Evolutionary conservation across 805 yeast species (phyloP), one percentile per base, ranked within the genome.

Genomic region (Lipomyces spencermartinsiae): DNA sequence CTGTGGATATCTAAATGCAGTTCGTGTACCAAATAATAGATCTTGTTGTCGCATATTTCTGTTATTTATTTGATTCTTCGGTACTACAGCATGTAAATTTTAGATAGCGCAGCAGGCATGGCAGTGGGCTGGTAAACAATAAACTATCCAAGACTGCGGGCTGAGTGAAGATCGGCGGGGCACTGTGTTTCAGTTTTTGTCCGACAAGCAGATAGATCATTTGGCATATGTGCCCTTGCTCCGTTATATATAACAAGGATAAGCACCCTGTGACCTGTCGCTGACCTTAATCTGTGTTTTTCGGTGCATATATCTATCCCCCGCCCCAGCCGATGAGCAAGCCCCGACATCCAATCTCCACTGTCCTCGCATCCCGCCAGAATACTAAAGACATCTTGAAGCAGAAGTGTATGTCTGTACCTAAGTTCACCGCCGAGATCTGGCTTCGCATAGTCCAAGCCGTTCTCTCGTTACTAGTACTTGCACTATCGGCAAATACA

Each of bases 401-500:
- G 39, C 14, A 37, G 6, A 12, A 37, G 4, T 9, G 14, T 58
- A 22, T 39, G 22, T 12, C 58, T 58, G 22, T 16, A n/a, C 59
- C 5, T 16, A 31, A 14, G 25, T 16, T 1, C 35, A 33, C 59
- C 14, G 25, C 22, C n/a, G 10, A 29, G 25, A 34, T 63, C 57
- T 7, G 29, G 63, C 22, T 63, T n/a, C 59, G 66, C 37, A 29
- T 49, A 14, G 61, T 58, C 35, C 61, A 58, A 53, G 55, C 46
- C 46, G 59, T 39, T 51, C 58, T 35, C 56, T 54, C 70, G 19
- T 29, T 64, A 56, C 31, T 67, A 16, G 67, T 64, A 25, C 64
- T 67, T 22, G 65, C 54, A 19, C 59, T 64, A 58, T 25, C 65
- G 4, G 64, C 67, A 16, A 25, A 46, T 49, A 64, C 65, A n/a